A percentile compares a stretch with the other conserved stretches of the same genome.
Evolutionary conservation across 2,329 filamentous ascomycete species (phyloP).

Genomic region (Colletotrichum incanum): DNA sequence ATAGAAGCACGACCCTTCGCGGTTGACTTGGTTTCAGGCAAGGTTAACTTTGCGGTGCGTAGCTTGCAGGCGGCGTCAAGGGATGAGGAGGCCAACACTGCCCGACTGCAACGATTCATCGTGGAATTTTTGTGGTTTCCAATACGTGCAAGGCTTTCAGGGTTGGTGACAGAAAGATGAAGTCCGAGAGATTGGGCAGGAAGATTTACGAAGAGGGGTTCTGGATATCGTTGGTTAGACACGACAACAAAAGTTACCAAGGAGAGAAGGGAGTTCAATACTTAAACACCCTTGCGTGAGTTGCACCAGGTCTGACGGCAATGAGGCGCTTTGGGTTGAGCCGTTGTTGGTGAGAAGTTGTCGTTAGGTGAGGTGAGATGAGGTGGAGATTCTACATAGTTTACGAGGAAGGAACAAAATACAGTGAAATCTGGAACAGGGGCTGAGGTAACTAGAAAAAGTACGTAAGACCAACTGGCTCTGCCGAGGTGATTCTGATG

Average conservation of each 20-base stretch:
- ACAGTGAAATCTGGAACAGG: neutral
- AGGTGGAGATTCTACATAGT: neutral
- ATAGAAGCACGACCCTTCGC: neutral
- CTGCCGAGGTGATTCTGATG: fast-evolving
- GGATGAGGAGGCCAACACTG: neutral
- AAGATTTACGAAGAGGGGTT: neutral
- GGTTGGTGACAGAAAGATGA: too few relatives aligned
- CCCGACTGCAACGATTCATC: neutral
- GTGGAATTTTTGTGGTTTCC: neutral
- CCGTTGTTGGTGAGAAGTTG: too few relatives aligned
- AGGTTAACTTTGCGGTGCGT: neutral
- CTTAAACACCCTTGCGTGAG: neutral
- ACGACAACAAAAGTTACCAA: neutral
- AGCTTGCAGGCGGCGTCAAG: fast-evolving
- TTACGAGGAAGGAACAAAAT: neutral
- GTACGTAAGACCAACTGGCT: neutral
- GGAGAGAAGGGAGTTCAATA: too few relatives aligned
- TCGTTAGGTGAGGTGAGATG: neutral
- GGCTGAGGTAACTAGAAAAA: too few relatives aligned
- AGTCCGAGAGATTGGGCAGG: too few relatives aligned
- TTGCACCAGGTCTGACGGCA: neutral
- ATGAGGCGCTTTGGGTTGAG: neutral
- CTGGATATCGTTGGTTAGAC: neutral
- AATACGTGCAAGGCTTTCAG: neutral
- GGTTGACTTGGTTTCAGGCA: neutral